phyloP scores from a whole-genome alignment of 1,139 yeast species.

The Pichia inconspicua region DNA sequence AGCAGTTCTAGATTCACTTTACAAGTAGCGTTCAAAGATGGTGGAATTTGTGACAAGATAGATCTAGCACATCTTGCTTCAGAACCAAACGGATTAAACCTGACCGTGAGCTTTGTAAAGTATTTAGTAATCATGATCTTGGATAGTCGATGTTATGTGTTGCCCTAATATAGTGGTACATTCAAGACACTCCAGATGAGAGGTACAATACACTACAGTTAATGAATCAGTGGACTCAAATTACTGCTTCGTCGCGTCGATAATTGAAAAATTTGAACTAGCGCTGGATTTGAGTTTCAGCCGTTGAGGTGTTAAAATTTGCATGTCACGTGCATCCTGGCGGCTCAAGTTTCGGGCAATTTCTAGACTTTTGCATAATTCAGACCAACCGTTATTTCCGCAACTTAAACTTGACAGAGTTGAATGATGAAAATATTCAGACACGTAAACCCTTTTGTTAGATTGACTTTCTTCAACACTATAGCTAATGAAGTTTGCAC shows the following conservation, averaged over 20 bases:
- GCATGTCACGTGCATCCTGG: too few species aligned
- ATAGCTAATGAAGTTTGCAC: background rate
- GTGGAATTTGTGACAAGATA: constrained; percentile 75
- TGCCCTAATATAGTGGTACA: too few species aligned
- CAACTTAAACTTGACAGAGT: background rate
- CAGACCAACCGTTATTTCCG: background rate
- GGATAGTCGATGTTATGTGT: background rate
- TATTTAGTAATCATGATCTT: constrained; percentile 73
- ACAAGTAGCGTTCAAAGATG: constrained; percentile 47
- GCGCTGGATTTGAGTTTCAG: too few species aligned
- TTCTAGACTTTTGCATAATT: too few species aligned
- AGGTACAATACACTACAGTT: too few species aligned
- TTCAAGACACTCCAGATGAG: too few species aligned
- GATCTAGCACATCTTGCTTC: constrained; percentile 79
- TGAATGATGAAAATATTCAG: too few species aligned
- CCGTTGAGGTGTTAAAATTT: too few species aligned
- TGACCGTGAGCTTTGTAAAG: constrained; percentile 68
- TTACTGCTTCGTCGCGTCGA: background rate
- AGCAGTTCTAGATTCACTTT: constrained; percentile 49
- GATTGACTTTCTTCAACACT: too few species aligned
- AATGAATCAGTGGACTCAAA: too few species aligned
- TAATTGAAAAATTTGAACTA: background rate
- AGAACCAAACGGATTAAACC: constrained; percentile 67
- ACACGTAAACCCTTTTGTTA: too few species aligned
- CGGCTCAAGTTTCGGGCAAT: too few species aligned